Base-by-base conservation (phyloP, 805 yeast species). In the Saccharomycopsis olivae region DNA sequence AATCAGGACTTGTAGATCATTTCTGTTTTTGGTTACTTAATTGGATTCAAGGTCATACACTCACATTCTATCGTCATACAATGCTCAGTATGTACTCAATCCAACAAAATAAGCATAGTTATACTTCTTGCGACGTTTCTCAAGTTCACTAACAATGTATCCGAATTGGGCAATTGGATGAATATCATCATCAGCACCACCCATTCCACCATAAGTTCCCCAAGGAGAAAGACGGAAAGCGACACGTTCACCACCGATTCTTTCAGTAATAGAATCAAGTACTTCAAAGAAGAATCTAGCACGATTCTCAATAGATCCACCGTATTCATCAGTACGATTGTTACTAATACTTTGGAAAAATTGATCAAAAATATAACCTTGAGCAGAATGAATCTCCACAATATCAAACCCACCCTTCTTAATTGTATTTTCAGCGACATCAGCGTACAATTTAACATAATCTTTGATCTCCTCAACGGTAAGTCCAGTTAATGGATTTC, bases 301-400 rank as follows among this genome's bases (percentile, higher is more conserved):
- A 53, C 73, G 62, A 49, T 71, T 65, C 50, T 67, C 73, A 49
- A 69, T 64, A 8, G 67, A 60, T 4, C 77, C 78, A 46, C 78
- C 78, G 47, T 72, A 73, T 49, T 68, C 61, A 52, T 73, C 79
- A 4, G 65, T 64, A 58, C 68, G 55, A 33, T 68, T 55, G 55
- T 67, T 66, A 35, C 64, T 60, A 5, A 58, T 50, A 11, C 66
- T 61, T 32, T 72, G 69, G 48, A 77, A 53, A 50, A 80, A 77
- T 54, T 73, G 72, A 56, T 68, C 64, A 29, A 73, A 49, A 44
- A 80, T 54, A 52, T 73, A 78, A n/a, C 87, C 86, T 53, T 78
- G 76, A 16, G 86, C 85, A 29, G 62, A 62, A 53, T 78, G 87
- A 37, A 80, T 58, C 55, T 80, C 85, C 25, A 80, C 69, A 48